phyloP scores from a whole-genome alignment of 768 basidiomycete species.

The Candolleomyces aberdarensis region DNA sequence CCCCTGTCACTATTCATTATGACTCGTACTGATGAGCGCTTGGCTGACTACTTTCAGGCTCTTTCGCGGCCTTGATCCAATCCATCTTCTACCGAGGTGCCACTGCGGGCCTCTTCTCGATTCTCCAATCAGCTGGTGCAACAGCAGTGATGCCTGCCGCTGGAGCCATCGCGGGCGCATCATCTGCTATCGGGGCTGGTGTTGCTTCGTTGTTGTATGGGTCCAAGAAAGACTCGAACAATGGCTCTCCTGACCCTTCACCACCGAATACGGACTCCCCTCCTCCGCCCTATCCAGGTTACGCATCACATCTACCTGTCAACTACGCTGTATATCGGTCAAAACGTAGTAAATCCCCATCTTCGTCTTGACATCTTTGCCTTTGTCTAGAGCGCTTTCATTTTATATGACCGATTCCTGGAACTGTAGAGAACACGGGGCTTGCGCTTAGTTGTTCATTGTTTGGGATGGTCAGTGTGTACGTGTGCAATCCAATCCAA shows the following conservation, averaged over 20 bases:
- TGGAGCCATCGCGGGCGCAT: background rate
- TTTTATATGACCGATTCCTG: too few species aligned
- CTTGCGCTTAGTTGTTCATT: too few species aligned
- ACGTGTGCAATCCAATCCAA: too few species aligned
- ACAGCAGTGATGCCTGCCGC: slow-evolving; percentile 3
- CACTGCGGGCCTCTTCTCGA: slow-evolving; percentile 5
- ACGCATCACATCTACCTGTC: background rate
- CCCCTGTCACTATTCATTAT: background rate
- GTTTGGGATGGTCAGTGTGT: too few species aligned
- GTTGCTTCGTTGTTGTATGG: background rate
- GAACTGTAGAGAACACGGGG: too few species aligned
- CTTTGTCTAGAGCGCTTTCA: too few species aligned
- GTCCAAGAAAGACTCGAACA: background rate
- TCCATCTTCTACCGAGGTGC: slow-evolving; percentile 5
- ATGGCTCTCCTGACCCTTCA: background rate
- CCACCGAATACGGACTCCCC: background rate
- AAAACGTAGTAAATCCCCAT: background rate
- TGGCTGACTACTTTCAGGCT: background rate
- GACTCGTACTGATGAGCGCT: background rate
- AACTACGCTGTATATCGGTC: background rate
- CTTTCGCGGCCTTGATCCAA: slow-evolving; percentile 3
- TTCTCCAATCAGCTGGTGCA: slow-evolving; percentile 4
- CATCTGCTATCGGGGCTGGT: background rate
- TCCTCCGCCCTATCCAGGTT: background rate
- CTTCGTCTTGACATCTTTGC: too few species aligned